Base-by-base conservation (phyloP, 2,329 filamentous ascomycete species). In the Grosmannia penicillata region DNA sequence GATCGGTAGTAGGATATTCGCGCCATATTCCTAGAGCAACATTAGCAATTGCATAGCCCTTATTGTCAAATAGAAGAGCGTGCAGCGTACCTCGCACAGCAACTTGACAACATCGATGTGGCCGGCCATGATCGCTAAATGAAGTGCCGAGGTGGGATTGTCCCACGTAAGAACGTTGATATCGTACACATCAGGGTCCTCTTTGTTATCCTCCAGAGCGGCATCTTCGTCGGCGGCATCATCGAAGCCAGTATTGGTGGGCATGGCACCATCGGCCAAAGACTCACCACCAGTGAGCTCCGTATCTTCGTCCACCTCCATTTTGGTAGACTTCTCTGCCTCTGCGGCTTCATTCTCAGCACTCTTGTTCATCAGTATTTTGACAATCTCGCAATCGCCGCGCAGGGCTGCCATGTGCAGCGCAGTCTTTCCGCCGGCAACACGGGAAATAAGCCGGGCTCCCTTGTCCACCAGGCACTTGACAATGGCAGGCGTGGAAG, bases 111-210 rank as follows among this genome's bases (percentile, higher is more conserved):
- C 70, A 4, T 79, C 68, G 21, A 70, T 61, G 46, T 89, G 77
- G 0, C 82, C 83, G 43, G 74, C 72, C 2, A 82, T 54, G 43
- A 93, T 85, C 8, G 85, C 85, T 22, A 86, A 66, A 53, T 93
- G 85, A 6, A 93, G 64, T 2, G 85, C 75, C 11, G 79, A 81
- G 41, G 75, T 72, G 5, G 77, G 74, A 6, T 67, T 70, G 48
- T 93, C 84, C 85, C 85, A 93, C 1, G 82, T 74, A n/a, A 82
- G 53, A 2, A 80, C 70, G 46, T 93, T 78, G 43, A 87, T 68
- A 47, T 91, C 75, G 53, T 82, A 89, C 37, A 87, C 70, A 55
- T 93, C 83, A 1, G 83, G 82, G 17, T 82, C 79, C 9, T 78
- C 67, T 2, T 74, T 66, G 18, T 70, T 62, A 7, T 75, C 71